Evolutionary conservation across 805 yeast genomes (phyloP), one percentile per base, ranked within the genome.

Genomic region (Saturnispora mendoncae): DNA sequence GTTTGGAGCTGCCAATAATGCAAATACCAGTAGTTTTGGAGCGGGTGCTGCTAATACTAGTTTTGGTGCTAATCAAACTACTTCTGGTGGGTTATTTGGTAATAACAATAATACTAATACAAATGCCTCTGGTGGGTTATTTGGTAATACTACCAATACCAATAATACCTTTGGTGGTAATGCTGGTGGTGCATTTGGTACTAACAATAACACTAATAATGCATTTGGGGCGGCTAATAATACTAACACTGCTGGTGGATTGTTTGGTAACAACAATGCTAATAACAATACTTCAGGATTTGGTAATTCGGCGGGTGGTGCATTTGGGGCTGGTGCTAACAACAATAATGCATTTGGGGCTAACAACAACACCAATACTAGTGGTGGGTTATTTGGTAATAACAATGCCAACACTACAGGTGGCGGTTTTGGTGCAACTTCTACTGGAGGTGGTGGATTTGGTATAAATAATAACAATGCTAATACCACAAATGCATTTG

Each of bases 101-200:
- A 44, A 51, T n/a, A 48, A 35, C 17, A 38, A 49, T 21, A 38
- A 49, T 21, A 48, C 59, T 8, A 55, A 23, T 10, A 23, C 26
- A 6, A 23, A 23, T 23, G 10, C 61, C n/a, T 67, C 69, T n/a
- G 72, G 73, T 4, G 52, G 71, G 41, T 73, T 74, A 54, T 77
- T 76, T 18, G 61, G 56, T 33, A 53, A 23, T 23, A 23, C 6
- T 10, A 23, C 53, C 46, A 48, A 54, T 43, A 50, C 45, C 36
- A 49, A 47, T 43, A 41, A 52, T 29, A 13, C 13, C 18, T 14
- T 18, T 18, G 45, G 51, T 30, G 45, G 40, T 10, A 32, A 49
- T 25, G 50, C 58, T 9, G 56, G 60, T 12, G 62, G 66, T 14
- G 46, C 58, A n/a, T 46, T 42, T 44, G 48, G 46, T 13, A 17